Base-by-base conservation (phyloP, 331 rosid genomes). In the Spiraea crenata region DNA sequence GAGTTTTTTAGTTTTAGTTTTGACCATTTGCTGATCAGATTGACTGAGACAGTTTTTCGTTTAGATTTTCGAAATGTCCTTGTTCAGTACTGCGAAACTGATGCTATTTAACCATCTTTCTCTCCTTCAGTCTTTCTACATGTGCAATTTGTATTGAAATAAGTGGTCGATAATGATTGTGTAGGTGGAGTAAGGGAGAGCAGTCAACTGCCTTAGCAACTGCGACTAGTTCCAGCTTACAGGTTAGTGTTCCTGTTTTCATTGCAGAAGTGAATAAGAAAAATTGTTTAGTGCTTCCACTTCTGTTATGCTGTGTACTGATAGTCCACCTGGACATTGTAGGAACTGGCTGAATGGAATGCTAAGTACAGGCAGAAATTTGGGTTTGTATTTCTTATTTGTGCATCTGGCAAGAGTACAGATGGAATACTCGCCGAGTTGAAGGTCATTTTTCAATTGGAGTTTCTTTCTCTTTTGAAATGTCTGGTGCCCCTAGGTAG, bases 101-200 rank as follows among this genome's bases (percentile, higher is more conserved):
- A 65, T 65, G 16, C 70, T 65, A 6, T 15, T 59, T 34, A 31
- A 6, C 39, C 48, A 2, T 5, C 16, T 1, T 19, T 10, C 6
- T 55, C 14, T 50, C 20, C 37, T 16, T 37, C 15, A 65, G 74
- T 3, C 16, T 5, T 13, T 59, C 0, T 17, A 31, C 41, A 17
- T 55, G 34, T 72, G 59, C 13, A 55, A 44, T 56, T 56, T n/a
- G n/a, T n/a, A n/a, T n/a, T n/a, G n/a, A n/a, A n/a, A n/a, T n/a
- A n/a, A n/a, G n/a, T n/a, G n/a, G n/a, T n/a, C n/a, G n/a, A n/a
- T n/a, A n/a, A n/a, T n/a, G 61, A 20, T 50, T 78, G 77, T 83
- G 79, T 74, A 89, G 96, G 84, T 95, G 96, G 99, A 91, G 96
- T 76, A 86, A 87, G 80, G 96, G 93, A 78, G 93, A 95, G 77